Percentiles rank a stretch among this genome's conserved stretches.
These are phyloP conservation scores for Penicillium sp. DNA, from an alignment of 2,329 filamentous ascomycete species.

Conservation along the genomic window DNA sequence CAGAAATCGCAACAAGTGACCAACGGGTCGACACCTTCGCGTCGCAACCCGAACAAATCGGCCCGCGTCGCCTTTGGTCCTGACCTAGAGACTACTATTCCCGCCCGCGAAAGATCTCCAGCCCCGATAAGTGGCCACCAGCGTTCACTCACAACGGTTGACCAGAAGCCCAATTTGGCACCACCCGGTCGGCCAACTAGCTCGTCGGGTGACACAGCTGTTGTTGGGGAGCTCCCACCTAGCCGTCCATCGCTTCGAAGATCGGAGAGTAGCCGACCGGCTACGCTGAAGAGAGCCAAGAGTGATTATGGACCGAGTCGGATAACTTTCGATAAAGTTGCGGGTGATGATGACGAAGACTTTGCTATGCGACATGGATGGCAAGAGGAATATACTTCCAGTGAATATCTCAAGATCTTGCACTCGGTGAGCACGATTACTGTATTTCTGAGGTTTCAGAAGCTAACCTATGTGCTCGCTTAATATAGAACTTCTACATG, in stretches of 20 bases:
- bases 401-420: constrained; percentile 80
- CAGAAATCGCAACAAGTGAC: constrained; percentile 26
- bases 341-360: constrained; percentile 48
- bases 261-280: constrained; percentile 35
- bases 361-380: constrained; percentile 75
- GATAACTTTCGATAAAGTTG: constrained; percentile 30
- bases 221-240: constrained; percentile 22
- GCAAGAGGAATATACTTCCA: constrained; percentile 85
- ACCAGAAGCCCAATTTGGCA: constrained; percentile 26
- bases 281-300: constrained; percentile 48
- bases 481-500: constrained; percentile 91
- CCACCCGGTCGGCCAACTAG: constrained; percentile 29
- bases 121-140: constrained; percentile 32
- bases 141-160: constrained; percentile 35
- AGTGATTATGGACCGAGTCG: constrained; percentile 51
- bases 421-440: constrained; percentile 59
- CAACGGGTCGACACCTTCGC: constrained; percentile 32
- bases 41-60: constrained; percentile 33
- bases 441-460: neutral
- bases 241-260: constrained; percentile 30
- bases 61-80: constrained; percentile 42
- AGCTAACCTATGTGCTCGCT: constrained; percentile 16
- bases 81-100: constrained; percentile 38
- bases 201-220: constrained; percentile 32
- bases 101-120: constrained; percentile 34